Evolutionary conservation across 257 asterid genomes (phyloP).

Genomic region (Eucommia ulmoides): DNA sequence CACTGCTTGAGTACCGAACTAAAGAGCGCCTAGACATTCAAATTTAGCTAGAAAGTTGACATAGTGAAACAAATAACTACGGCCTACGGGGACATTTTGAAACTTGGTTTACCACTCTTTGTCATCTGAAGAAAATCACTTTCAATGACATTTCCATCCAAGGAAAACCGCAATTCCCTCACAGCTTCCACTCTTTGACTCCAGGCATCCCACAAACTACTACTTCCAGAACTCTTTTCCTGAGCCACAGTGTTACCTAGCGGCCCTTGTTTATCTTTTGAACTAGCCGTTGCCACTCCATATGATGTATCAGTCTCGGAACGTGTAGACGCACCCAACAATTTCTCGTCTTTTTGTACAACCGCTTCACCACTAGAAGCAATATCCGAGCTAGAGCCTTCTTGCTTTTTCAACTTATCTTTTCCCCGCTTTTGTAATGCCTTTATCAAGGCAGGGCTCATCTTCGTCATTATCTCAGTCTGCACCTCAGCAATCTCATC

Average conservation of each 20-base stretch:
- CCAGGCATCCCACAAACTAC: constrained; percentile 70
- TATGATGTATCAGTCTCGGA: constrained; percentile 19
- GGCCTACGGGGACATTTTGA: no score
- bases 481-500: constrained; percentile 83
- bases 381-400: constrained; percentile 19
- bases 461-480: constrained; percentile 58
- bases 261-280: constrained; percentile 16
- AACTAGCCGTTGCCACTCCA: constrained; percentile 14
- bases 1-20: no score
- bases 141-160: constrained; percentile 47
- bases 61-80: no score
- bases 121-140: constrained; percentile 23
- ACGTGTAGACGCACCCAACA: constrained; percentile 9
- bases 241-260: constrained; percentile 16
- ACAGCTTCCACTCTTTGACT: constrained; percentile 75
- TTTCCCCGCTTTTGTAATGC: constrained; percentile 48
- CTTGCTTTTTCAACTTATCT: constrained; percentile 47
- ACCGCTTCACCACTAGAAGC: constrained; percentile 24
- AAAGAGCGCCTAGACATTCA: no score
- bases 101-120: constrained; percentile 36
- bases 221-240: constrained; percentile 14
- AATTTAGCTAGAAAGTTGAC: no score
- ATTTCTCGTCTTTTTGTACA: constrained; percentile 15
- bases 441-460: constrained; percentile 50
- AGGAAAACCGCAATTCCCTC: constrained; percentile 65